Evolutionary conservation across 768 basidiomycete genomes (phyloP), one percentile per base, ranked within the genome.

Genomic region (Lactarius evosmus): DNA sequence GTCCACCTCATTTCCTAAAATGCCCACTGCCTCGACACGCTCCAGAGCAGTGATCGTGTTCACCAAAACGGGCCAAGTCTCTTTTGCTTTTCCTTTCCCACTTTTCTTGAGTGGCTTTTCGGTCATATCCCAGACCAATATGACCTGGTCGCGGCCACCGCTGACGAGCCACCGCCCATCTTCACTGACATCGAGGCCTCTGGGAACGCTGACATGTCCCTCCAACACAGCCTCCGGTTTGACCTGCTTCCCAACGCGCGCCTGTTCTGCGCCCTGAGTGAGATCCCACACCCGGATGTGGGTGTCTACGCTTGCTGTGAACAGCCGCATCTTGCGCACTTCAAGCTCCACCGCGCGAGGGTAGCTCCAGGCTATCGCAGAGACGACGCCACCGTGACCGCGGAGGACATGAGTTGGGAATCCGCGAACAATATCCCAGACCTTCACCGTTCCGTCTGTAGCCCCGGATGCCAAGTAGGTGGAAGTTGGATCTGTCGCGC

Each of bases 381-480:
- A 92, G 73, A 99, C 88, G 64, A 97, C 92, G n/a, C 97, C 97
- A 5, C 95, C 97, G 72, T 98, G 97, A 2, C 95, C 96, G 71
- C 90, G 91, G 81, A 96, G 94, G 14, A 95, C 82, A 74, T 99
- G 97, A 0, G 97, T 99, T 34, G 91, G 85, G 72, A 88, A 95
- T 36, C 94, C 95, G 29, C 87, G 87, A 4, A 80, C 75, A 52
- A 95, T 86, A 73, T 97, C 89, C 95, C 95, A 98, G 11, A 99
- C 93, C 78, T 98, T 98, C 51, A 98, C 97, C 34, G 92, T 83
- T 27, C 97, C 96, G 68, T 99, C 97, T 7, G 96, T 93, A 12
- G 96, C 91, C 1, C 97, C 97, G 19, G 95, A 96, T 7, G 97
- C 97, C 67, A 98, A 82, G 68, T 96, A 89, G 2, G 90, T 88